Conservation (phyloP, 345 rosid genomes). For the Cardamine occulta region DNA sequence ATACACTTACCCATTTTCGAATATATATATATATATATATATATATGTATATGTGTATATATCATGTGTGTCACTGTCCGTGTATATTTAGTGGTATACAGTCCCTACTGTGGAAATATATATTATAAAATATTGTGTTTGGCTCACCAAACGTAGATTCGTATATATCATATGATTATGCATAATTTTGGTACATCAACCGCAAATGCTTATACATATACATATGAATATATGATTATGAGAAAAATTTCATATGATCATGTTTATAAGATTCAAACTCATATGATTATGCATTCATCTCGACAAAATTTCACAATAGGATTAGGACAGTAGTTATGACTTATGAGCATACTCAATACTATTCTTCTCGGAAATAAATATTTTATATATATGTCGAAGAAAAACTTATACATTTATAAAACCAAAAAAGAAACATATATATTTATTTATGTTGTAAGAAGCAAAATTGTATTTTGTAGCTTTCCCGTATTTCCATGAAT, state of each 20-base stretch:
- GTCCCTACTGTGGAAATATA: background rate
- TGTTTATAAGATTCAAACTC: background rate
- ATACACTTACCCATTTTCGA: slow-evolving; percentile 23
- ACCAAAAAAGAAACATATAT: background rate
- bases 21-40: background rate
- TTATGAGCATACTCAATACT: background rate
- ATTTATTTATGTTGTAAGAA: no score
- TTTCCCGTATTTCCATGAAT: background rate
- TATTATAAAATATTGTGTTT: slow-evolving; percentile 21
- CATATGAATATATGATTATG: background rate
- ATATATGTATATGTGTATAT: background rate
- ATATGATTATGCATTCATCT: background rate
- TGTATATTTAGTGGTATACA: background rate
- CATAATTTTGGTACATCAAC: slow-evolving; percentile 14
- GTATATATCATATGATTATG: slow-evolving; percentile 7
- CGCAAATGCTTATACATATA: slow-evolving; percentile 8
- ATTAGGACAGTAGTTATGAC: background rate
- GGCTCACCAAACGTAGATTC: slow-evolving; percentile 41
- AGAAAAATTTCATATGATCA: background rate
- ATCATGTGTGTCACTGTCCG: slow-evolving; percentile 5
- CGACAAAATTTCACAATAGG: background rate
- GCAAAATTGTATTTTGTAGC: background rate
- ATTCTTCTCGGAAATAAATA: background rate
- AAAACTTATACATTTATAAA: background rate
- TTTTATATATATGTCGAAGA: background rate